These are phyloP conservation scores for Glaciozyma antarctica DNA, from an alignment of 768 basidiomycete species.

Conservation along the genomic window DNA sequence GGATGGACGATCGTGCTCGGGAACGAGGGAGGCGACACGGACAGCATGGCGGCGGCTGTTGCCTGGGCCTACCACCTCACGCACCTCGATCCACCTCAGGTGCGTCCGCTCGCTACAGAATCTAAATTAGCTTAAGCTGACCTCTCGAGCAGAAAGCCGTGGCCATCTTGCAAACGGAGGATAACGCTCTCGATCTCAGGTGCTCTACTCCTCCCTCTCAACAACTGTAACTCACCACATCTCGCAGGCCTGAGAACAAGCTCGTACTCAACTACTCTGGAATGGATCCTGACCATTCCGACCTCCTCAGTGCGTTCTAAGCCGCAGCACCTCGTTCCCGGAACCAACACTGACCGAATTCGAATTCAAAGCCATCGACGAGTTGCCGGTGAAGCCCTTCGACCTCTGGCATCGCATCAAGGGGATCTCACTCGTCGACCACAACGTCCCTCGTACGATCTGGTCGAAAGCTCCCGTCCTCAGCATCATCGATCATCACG, in stretches of 20 bases:
- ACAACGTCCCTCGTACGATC: constrained; percentile 20
- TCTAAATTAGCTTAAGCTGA: background rate
- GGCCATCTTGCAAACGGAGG: constrained; percentile 23
- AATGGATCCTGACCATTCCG: constrained; percentile 20
- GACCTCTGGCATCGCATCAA: constrained; percentile 26
- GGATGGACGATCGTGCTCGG: constrained; percentile 23
- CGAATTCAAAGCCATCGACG: constrained; percentile 12
- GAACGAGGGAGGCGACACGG: constrained; percentile 18
- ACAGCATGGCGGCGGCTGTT: constrained; percentile 17
- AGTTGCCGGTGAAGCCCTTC: constrained; percentile 28
- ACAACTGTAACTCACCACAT: constrained; percentile 4
- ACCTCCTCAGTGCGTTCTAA: constrained; percentile 19
- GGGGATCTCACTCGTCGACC: constrained; percentile 30
- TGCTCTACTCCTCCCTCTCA: background rate
- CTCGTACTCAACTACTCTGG: constrained; percentile 18
- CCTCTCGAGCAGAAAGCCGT: constrained; percentile 12
- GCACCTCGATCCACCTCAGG: constrained; percentile 15
- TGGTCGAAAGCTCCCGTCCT: background rate
- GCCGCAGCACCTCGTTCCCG: too few species aligned
- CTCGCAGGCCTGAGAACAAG: constrained; percentile 21
- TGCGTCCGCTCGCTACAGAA: background rate
- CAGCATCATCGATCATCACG: constrained; percentile 21
- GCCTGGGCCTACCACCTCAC: constrained; percentile 15
- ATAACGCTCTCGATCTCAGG: constrained; percentile 1
- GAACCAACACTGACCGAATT: too few species aligned